Base-by-base conservation (phyloP, 1,284 basidiomycete species). In the Fomes fomentarius region DNA sequence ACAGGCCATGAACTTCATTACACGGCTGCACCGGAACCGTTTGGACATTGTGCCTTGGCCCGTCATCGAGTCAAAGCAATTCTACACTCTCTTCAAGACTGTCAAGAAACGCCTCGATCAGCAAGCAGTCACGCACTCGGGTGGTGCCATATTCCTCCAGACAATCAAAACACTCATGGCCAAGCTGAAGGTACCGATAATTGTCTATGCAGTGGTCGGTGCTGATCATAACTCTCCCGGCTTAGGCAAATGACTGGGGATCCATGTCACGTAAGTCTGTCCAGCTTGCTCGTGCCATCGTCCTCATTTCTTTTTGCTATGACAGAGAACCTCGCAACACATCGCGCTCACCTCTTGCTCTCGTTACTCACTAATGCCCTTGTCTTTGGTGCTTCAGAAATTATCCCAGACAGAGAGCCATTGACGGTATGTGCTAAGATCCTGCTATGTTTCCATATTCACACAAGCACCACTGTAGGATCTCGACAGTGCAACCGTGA, bases 161-260 rank as follows among this genome's bases (percentile, higher is more conserved):
- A 76, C 76, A 2, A 66, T 87, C 63, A 86, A 86, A 66, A 83
- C 81, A 0, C 62, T 87, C 35, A 87, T 86, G 83, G 84, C 84
- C 4, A 87, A 86, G 52, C 61, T 86, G 43, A 86, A 86, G 76
- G 84, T 80, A 34, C 9, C n/a, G n/a, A n/a, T n/a, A n/a, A n/a
- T n/a, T n/a, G n/a, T n/a, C 42, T 44, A 44, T 17, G 25, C 9
- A 43, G 37, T 12, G 2, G 39, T 15, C 21, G 12, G 14, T 30
- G 12, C 28, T 30, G 7, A 30, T 30, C 7, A 12, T 30, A n/a
- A n/a, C 28, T 52, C 45, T 58, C 3, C 26, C 40, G 28, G n/a
- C 31, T 44, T 45, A 84, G 83, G 77, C 78, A 0, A 85, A 85
- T 40, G 83, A 85, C 53, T 85, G 84, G 83, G 81, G 82, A 11